Evolutionary conservation across 177 flowering plant species (phyloP), one percentile per base, ranked within the genome.

Genomic region (Vitis hybrid): DNA sequence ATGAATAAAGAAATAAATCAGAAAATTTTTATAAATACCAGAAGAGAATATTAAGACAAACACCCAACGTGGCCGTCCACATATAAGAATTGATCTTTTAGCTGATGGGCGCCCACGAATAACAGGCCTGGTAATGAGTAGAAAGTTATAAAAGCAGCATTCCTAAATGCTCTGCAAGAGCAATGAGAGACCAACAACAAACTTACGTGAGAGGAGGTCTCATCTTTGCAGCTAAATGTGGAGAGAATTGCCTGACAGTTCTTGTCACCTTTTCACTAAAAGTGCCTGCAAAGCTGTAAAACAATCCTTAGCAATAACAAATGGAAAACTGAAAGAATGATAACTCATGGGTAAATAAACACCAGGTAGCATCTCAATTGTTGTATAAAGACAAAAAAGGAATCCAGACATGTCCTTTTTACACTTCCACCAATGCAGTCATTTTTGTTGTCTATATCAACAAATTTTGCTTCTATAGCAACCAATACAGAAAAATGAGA

Each of bases 141-240:
- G 51, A 66, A 13, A 48, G 52, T 18, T 14, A 20, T 10, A 51
- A 68, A 67, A 59, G 63, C 45, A 72, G 13, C 63, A 68, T 54
- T 16, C n/a, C 50, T 73, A 60, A 39, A 63, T 19, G 18, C 18
- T 69, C 51, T 59, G 29, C 20, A 53, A 61, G 45, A 39, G 66
- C 10, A 69, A 13, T 3, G 50, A 58, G 57, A 50, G 26, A 14
- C 6, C 65, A 39, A 2, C 22, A 63, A 12, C 10, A 63, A 16
- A 83, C 94, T 83, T 74, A 96, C 99, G 88, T 88, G 14, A 85
- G 87, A 54, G 98, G 90, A 70, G 99, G 94, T 78, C 97, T 92
- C 97, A 96, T 89, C 74, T 93, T 93, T 67, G 98, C 97, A 51
- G 99, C 99, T 66, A 96, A 76, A 77, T 96, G 98, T 19, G 99